phyloP scores from a whole-genome alignment of 2,329 filamentous ascomycete species.

The Domatiomyces globalis region DNA sequence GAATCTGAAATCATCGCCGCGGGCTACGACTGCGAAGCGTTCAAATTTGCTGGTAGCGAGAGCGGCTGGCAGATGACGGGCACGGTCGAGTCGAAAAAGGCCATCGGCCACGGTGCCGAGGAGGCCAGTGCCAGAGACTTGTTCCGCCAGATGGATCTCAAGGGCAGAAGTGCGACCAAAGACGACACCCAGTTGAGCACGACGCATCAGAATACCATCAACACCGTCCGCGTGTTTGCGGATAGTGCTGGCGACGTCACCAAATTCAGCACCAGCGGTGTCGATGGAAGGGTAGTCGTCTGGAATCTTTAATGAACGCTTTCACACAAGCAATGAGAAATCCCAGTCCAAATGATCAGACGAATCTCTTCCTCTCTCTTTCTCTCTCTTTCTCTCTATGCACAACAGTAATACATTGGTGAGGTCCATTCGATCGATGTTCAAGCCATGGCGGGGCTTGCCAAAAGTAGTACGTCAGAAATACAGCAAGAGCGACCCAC shows the following conservation, averaged over 20 bases:
- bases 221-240: conserved; percentile 64
- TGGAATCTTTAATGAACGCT: conserved; percentile 47
- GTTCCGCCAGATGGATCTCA: conserved; percentile 98
- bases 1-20: conserved; percentile 92
- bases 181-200: conserved; percentile 93
- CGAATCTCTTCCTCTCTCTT: not conserved
- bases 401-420: too few relatives aligned
- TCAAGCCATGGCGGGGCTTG: too few relatives aligned
- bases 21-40: conserved; percentile 67
- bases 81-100: conserved; percentile 62
- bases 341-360: not conserved
- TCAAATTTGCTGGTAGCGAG: conserved; percentile 68
- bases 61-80: conserved; percentile 73
- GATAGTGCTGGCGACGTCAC: conserved; percentile 48
- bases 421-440: too few relatives aligned
- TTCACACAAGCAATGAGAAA: not conserved
- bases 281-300: conserved; percentile 69
- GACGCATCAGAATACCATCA: conserved; percentile 92
- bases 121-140: conserved; percentile 95
- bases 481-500: too few relatives aligned
- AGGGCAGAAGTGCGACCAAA: conserved; percentile 58
- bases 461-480: too few relatives aligned
- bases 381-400: too few relatives aligned
- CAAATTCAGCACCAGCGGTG: conserved; percentile 78
- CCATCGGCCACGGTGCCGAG: conserved; percentile 44